A percentile compares a stretch with the other conserved stretches of the same genome.
phyloP scores from a whole-genome alignment of 805 yeast species.

The Limtongozyma cylindracea region DNA sequence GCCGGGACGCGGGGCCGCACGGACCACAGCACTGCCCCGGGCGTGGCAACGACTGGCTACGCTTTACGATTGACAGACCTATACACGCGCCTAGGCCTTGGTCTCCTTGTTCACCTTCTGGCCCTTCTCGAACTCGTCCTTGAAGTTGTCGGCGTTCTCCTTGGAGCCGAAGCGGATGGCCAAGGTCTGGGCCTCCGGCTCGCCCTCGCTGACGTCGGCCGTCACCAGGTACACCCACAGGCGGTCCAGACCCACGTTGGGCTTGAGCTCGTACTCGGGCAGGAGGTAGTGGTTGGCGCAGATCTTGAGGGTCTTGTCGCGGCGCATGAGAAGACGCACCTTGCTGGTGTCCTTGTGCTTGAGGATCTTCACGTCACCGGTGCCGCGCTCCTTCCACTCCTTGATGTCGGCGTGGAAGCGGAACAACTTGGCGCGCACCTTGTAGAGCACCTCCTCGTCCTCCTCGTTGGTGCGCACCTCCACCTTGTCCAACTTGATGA shows the following conservation, averaged over 20 bases:
- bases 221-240: constrained; percentile 95
- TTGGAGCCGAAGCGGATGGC: constrained; percentile 88
- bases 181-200: constrained; percentile 84
- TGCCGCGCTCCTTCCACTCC: constrained; percentile 99
- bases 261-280: constrained; percentile 60
- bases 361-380: constrained; percentile 92
- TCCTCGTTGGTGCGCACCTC: constrained; percentile 93
- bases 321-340: constrained; percentile 90
- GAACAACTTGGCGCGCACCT: constrained; percentile 88
- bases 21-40: no score
- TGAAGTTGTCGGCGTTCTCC: constrained; percentile 88
- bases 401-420: constrained; percentile 62
- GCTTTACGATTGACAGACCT: no score
- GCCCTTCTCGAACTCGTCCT: constrained; percentile 75
- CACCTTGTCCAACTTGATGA: constrained; percentile 84
- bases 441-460: constrained; percentile 58
- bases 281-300: constrained; percentile 90
- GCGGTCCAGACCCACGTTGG: constrained; percentile 93
- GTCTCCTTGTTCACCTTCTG: constrained; percentile 10
- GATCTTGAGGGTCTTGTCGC: constrained; percentile 93
- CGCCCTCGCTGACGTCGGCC: constrained; percentile 89
- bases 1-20: no score
- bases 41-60: no score
- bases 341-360: constrained; percentile 65
- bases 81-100: no score